These are phyloP conservation scores for Starmerella tilneyi DNA, from an alignment of 805 yeast species.

Conservation along the genomic window DNA sequence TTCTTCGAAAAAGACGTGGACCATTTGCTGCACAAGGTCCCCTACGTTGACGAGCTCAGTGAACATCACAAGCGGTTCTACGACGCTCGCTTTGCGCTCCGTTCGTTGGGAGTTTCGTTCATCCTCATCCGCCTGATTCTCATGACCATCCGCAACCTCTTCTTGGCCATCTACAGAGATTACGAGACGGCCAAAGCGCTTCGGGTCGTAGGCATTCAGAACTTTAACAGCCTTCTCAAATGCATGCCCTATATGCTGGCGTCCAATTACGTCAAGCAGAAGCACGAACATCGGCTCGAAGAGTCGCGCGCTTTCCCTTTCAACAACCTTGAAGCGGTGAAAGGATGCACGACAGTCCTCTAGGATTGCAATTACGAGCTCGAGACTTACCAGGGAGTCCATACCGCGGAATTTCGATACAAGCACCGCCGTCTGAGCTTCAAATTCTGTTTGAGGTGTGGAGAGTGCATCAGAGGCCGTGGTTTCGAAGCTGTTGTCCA, in stretches of 20 bases:
- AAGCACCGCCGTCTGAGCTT: slow-evolving; percentile 70
- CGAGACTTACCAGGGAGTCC: slow-evolving; percentile 67
- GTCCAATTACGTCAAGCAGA: slow-evolving; percentile 52
- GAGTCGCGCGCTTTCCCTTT: slow-evolving; percentile 36
- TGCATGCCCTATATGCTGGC: slow-evolving; percentile 71
- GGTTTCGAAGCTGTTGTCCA: background rate
- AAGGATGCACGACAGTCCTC: slow-evolving; percentile 58
- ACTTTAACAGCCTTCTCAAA: slow-evolving; percentile 70
- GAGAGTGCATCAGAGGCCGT: slow-evolving; percentile 1
- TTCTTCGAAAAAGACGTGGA: slow-evolving; percentile 79
- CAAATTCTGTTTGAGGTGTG: slow-evolving; percentile 41
- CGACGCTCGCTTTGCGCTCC: too few species aligned
- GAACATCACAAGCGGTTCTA: slow-evolving; percentile 79
- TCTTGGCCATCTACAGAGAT: slow-evolving; percentile 7
- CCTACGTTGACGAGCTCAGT: slow-evolving; percentile 88
- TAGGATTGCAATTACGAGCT: slow-evolving; percentile 60
- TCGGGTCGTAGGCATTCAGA: slow-evolving; percentile 61
- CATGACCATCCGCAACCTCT: slow-evolving; percentile 7
- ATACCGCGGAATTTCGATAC: slow-evolving; percentile 65
- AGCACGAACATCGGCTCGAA: slow-evolving; percentile 59
- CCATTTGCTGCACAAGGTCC: slow-evolving; percentile 84
- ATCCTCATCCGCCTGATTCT: too few species aligned
- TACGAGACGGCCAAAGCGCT: slow-evolving; percentile 29
- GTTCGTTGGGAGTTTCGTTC: too few species aligned
- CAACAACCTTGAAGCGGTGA: slow-evolving; percentile 42